Percentiles rank a stretch among this genome's conserved stretches.
phyloP scores from a whole-genome alignment of 2,329 filamentous ascomycete species.

The Geosmithia putterillii region DNA sequence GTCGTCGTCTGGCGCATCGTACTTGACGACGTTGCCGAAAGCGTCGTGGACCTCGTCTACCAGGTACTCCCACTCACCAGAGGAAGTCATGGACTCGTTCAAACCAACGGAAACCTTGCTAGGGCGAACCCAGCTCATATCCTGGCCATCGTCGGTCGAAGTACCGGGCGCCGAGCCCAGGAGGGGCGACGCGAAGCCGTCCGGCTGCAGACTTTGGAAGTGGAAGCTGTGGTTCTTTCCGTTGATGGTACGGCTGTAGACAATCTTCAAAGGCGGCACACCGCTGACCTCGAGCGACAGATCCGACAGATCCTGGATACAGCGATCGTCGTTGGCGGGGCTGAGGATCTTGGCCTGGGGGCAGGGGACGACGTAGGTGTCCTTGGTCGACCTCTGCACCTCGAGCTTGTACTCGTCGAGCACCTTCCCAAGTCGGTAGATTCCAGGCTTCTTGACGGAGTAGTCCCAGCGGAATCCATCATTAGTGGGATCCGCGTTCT shows the following conservation, averaged over 20 bases:
- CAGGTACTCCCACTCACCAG: constrained; percentile 78
- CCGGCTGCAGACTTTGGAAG: constrained; percentile 87
- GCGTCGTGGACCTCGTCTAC: constrained; percentile 89
- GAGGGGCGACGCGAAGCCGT: constrained; percentile 70
- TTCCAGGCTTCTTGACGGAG: constrained; percentile 70
- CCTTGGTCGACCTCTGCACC: constrained; percentile 62
- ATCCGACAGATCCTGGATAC: constrained; percentile 78
- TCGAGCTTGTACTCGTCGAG: constrained; percentile 91
- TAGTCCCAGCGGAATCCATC: constrained; percentile 59
- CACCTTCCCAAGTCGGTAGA: constrained; percentile 76
- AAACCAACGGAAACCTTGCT: constrained; percentile 68
- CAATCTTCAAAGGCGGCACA: constrained; percentile 82
- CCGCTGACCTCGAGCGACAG: constrained; percentile 74
- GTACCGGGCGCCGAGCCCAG: constrained; percentile 31
- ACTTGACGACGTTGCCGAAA: constrained; percentile 76
- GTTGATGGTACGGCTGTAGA: constrained; percentile 83
- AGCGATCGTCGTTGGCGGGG: constrained; percentile 53
- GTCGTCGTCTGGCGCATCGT: constrained; percentile 56
- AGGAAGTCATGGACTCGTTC: constrained; percentile 74
- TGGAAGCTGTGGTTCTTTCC: constrained; percentile 72
- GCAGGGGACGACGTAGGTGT: constrained; percentile 77
- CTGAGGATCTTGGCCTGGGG: constrained; percentile 65
- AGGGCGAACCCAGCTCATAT: constrained; percentile 69
- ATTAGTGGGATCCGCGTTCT: constrained; percentile 48
- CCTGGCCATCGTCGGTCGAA: constrained; percentile 48